A percentile compares a stretch with the other conserved stretches of the same genome.
phyloP scores from a whole-genome alignment of 139 green algal species.

The Tetraselmis striata region DNA sequence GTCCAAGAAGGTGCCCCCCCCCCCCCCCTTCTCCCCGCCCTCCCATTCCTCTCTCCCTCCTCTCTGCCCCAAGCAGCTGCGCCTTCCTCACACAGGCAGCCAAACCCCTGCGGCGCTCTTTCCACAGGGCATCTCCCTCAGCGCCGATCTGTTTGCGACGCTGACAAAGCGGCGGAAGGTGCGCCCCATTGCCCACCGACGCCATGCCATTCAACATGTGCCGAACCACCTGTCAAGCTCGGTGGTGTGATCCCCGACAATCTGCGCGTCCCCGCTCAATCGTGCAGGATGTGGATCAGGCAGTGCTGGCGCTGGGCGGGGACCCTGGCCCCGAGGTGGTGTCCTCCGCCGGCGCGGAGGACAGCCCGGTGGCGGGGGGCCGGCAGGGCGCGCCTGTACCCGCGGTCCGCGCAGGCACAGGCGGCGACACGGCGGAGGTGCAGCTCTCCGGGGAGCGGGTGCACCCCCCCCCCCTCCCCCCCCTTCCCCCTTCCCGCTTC shows the following conservation, averaged over 20 bases:
- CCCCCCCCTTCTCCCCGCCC: no score
- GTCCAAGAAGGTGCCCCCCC: not conserved
- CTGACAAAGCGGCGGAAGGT: not conserved
- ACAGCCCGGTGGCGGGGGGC: not conserved
- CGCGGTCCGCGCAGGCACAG: not conserved
- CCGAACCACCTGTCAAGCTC: no score
- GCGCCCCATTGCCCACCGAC: no score
- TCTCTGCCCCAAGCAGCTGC: no score
- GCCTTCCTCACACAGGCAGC: no score
- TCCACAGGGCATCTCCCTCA: not conserved
- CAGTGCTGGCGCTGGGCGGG: not conserved
- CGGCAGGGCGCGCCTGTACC: not conserved
- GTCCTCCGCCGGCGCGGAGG: not conserved
- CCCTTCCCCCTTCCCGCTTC: not conserved
- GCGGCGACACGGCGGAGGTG: not conserved
- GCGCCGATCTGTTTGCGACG: not conserved
- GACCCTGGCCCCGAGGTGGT: not conserved
- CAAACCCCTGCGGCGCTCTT: no score
- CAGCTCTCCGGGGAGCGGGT: not conserved
- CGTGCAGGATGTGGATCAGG: not conserved
- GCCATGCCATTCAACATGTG: no score
- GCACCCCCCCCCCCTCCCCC: not conserved
- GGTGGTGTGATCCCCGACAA: no score
- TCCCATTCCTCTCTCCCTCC: no score
- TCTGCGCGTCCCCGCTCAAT: no score